Evolutionary conservation across 2,329 filamentous ascomycete genomes (phyloP).

Genomic region (Truncatella angustata): DNA sequence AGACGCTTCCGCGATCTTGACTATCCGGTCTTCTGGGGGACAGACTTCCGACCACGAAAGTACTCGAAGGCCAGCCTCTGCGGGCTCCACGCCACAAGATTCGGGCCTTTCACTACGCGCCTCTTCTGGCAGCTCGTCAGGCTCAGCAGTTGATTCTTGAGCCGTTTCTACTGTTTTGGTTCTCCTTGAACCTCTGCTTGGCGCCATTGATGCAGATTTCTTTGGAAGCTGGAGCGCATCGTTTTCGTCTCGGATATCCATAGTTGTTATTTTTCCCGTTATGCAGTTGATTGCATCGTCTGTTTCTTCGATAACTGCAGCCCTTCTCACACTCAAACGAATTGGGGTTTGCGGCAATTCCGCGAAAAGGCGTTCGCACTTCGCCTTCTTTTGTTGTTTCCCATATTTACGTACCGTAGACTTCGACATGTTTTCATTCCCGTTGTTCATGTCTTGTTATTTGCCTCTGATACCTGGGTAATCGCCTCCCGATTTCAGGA

Average conservation of each 20-base stretch:
- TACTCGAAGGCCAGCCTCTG: conserved; percentile 34
- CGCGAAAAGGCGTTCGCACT: conserved; percentile 47
- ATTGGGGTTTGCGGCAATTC: conserved; percentile 51
- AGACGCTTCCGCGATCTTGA: conserved; percentile 66
- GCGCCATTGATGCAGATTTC: not conserved
- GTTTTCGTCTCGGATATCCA: conserved; percentile 25
- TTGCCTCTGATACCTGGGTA: too few species aligned
- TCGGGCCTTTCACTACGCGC: conserved; percentile 10
- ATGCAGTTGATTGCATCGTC: conserved; percentile 27
- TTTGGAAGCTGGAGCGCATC: conserved; percentile 5
- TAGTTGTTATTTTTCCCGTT: conserved; percentile 28
- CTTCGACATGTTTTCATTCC: conserved; percentile 41
- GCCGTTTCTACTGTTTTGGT: conserved; percentile 10
- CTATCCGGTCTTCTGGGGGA: conserved; percentile 48
- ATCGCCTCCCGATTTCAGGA: too few species aligned
- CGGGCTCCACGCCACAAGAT: conserved; percentile 5
- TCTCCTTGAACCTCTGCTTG: not conserved
- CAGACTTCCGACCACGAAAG: conserved; percentile 60
- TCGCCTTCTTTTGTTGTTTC: conserved; percentile 44
- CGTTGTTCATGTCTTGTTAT: too few species aligned
- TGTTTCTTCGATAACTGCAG: conserved; percentile 15
- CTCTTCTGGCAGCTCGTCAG: conserved; percentile 11
- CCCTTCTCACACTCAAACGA: conserved; percentile 22
- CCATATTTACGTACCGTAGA: conserved; percentile 48
- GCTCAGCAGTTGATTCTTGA: conserved; percentile 13